phyloP scores from a whole-genome alignment of 345 rosid genomes.

The Lenwebbia sp. region DNA sequence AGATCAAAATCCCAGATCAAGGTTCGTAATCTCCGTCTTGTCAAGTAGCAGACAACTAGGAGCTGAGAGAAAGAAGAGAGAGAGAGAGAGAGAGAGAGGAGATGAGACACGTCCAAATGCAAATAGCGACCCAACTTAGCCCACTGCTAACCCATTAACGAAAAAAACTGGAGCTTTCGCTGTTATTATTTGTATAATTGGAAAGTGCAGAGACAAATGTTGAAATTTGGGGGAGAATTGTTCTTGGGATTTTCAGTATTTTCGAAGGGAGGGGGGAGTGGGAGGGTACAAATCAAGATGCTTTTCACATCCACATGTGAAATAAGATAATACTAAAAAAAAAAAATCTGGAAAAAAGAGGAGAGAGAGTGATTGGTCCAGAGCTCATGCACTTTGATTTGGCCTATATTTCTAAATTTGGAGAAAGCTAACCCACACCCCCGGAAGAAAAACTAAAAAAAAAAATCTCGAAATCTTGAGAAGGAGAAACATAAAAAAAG shows the following conservation, averaged over 20 bases:
- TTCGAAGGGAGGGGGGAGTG: background rate
- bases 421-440: background rate
- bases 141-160: background rate
- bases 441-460: too few species aligned
- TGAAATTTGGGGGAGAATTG: background rate
- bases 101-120: background rate
- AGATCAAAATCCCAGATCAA: background rate
- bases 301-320: background rate
- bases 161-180: background rate
- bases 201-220: background rate
- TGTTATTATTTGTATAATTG: background rate
- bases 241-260: conserved; percentile 51
- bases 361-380: conserved; percentile 15
- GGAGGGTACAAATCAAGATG: background rate
- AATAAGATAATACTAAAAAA: background rate
- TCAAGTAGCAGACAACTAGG: background rate
- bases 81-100: background rate
- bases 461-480: background rate
- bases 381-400: conserved; percentile 52
- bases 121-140: background rate
- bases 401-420: conserved; percentile 1
- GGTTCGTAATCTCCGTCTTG: background rate
- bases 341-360: background rate
- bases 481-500: background rate
- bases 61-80: background rate